Evolutionary conservation across 2,329 filamentous ascomycete species (phyloP), one percentile per base, ranked within the genome.

Genomic region (Geosmithia flava): DNA sequence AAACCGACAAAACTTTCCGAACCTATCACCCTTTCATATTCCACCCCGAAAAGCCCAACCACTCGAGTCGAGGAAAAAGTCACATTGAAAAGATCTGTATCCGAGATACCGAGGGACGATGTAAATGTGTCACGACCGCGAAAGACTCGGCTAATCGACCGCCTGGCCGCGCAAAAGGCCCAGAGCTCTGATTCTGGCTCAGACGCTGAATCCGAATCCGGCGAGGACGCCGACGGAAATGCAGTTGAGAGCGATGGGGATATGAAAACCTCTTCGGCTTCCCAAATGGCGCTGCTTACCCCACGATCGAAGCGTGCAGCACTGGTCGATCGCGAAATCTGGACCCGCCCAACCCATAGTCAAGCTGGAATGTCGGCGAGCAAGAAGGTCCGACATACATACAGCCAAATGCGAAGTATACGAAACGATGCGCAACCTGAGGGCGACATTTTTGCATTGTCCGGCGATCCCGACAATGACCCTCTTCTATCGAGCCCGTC

Each of bases 321-420:
- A 16, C 44, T 20, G 11, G 11, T 16, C 19, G 45, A 41, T 8
- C 11, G 30, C 11, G 45, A 47, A 19, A 13, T 33, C 15, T 48
- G 47, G 47, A n/a, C 43, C 19, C 43, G 44, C 10, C 44, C 47
- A 20, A 23, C 42, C 6, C 42, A 37, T 10, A 29, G n/a, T n/a
- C 42, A 44, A 40, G 19, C 27, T 10, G 20, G 45, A 19, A 39
- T 42, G 4, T 39, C 48, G n/a, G 42, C 45, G 16, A 49, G 47
- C 42, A 52, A 50, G 20, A 50, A 50, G 20, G 40, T 52, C 44
- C 48, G 49, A 33, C 43, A 45, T 23, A 50, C 48, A 37, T 52
- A 52, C 42, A 50, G 51, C 39, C 49, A 50, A 29, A 27, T 47
- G 15, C 44, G 48, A 17, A 49, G 42, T 16, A 49, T 50, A 16